Conservation (phyloP, 140 eudicot species). For the Cichorium intybus region DNA sequence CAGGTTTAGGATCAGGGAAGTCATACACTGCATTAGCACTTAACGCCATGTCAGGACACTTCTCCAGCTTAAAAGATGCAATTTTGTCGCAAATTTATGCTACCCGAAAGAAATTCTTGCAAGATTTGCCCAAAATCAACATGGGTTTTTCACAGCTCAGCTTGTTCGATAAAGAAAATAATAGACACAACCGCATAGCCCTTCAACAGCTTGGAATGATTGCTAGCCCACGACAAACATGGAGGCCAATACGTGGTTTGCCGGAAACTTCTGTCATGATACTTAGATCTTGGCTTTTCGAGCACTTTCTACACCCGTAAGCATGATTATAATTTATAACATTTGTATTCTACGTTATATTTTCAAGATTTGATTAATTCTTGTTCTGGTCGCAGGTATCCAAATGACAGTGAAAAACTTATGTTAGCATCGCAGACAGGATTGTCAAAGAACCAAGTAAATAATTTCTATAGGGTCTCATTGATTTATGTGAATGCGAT, state of each 20-base stretch:
- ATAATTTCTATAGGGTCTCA: background rate
- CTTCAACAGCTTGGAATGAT: conserved; percentile 81
- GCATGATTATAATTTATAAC: conserved; percentile 12
- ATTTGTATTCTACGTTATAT: background rate
- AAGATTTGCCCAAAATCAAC: conserved; percentile 60
- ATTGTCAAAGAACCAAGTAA: conserved; percentile 85
- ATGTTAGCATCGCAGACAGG: conserved; percentile 90
- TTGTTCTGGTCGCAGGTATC: conserved; percentile 50
- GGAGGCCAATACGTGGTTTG: conserved; percentile 94
- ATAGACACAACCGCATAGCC: conserved; percentile 44
- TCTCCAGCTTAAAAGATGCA: conserved; percentile 72
- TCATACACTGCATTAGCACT: conserved; percentile 90
- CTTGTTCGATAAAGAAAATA: conserved; percentile 56
- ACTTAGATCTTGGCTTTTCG: conserved; percentile 93
- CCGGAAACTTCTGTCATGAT: conserved; percentile 90
- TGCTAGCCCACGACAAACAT: conserved; percentile 61
- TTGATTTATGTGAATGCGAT: background rate
- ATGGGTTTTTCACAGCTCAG: conserved; percentile 64
- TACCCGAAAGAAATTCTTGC: conserved; percentile 42
- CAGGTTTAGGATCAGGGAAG: conserved; percentile 85
- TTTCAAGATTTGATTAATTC: background rate
- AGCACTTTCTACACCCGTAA: conserved; percentile 95
- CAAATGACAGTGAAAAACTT: conserved; percentile 84
- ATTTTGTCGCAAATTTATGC: conserved; percentile 57
- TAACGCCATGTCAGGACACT: conserved; percentile 93